These are phyloP conservation scores for Chytriomyces hyalinus DNA, from an alignment of 192 early-diverging fungal species.

Conservation along the genomic window DNA sequence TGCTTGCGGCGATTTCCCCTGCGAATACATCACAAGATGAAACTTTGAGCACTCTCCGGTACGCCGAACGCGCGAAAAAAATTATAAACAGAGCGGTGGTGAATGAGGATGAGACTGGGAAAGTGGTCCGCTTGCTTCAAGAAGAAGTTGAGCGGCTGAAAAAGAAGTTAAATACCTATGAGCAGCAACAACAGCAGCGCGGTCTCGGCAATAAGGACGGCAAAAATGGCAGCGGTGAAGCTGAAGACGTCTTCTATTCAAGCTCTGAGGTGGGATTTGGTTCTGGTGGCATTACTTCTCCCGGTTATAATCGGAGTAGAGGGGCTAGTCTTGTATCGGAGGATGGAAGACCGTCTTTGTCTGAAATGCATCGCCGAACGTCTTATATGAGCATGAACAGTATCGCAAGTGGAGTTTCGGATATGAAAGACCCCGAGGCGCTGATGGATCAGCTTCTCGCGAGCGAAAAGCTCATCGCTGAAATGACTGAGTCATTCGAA, in stretches of 20 bases:
- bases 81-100: conserved; percentile 91
- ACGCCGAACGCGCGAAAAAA: conserved; percentile 87
- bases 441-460: conserved; percentile 82
- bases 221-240: neutral
- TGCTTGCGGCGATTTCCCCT: conserved; percentile 61
- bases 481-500: conserved; percentile 85
- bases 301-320: too few species aligned
- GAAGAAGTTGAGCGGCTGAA: conserved; percentile 75
- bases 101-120: conserved; percentile 83
- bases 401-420: neutral
- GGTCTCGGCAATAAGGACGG: conserved; percentile 20
- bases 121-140: conserved; percentile 80
- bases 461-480: conserved; percentile 84
- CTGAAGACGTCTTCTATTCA: neutral
- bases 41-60: conserved; percentile 75
- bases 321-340: neutral
- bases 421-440: conserved; percentile 36
- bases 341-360: too few species aligned
- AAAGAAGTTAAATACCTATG: conserved; percentile 56
- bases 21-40: conserved; percentile 48
- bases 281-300: neutral
- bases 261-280: neutral
- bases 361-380: neutral
- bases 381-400: neutral
- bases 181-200: conserved; percentile 1